Percentiles rank a stretch among this genome's conserved stretches.
Evolutionary conservation across 306 rosid genomes (phyloP).

Genomic region (Biancaea sappan): DNA sequence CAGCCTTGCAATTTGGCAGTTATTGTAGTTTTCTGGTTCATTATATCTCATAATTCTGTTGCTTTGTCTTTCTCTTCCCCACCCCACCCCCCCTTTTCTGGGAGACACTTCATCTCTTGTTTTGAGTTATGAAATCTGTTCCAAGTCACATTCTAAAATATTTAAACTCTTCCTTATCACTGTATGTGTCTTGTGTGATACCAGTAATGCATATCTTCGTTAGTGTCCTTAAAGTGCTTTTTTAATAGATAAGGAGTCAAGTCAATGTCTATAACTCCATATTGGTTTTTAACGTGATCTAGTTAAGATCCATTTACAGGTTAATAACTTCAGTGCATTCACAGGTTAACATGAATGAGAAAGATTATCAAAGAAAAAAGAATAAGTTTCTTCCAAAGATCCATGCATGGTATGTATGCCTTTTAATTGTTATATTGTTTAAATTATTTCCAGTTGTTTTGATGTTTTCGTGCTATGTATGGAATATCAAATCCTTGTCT

Average conservation of each 20-base stretch:
- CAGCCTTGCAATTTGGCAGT: neutral
- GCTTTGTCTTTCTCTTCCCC: neutral
- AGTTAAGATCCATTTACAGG: constrained; percentile 2
- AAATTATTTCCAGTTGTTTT: neutral
- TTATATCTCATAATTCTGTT: constrained; percentile 7
- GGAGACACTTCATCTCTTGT: too few species aligned
- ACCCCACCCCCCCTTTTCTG: too few species aligned
- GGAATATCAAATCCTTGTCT: constrained; percentile 1
- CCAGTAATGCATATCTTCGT: neutral
- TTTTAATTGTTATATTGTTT: neutral
- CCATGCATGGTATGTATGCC: constrained; percentile 79
- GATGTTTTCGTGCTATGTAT: constrained; percentile 11
- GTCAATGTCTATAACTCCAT: neutral
- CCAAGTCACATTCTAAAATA: constrained; percentile 1
- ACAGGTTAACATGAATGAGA: constrained; percentile 99
- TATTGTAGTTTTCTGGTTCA: neutral
- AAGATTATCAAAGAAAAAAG: constrained; percentile 95
- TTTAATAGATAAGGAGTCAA: neutral
- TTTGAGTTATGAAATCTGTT: too few species aligned
- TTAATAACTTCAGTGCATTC: constrained; percentile 35
- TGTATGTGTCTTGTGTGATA: neutral
- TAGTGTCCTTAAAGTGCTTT: constrained; percentile 3
- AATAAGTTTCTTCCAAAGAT: constrained; percentile 96
- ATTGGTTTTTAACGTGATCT: constrained; percentile 14
- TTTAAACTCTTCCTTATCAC: constrained; percentile 2